Conservation (phyloP, 2,329 filamentous ascomycete genomes). For the Eutypella sp. region DNA sequence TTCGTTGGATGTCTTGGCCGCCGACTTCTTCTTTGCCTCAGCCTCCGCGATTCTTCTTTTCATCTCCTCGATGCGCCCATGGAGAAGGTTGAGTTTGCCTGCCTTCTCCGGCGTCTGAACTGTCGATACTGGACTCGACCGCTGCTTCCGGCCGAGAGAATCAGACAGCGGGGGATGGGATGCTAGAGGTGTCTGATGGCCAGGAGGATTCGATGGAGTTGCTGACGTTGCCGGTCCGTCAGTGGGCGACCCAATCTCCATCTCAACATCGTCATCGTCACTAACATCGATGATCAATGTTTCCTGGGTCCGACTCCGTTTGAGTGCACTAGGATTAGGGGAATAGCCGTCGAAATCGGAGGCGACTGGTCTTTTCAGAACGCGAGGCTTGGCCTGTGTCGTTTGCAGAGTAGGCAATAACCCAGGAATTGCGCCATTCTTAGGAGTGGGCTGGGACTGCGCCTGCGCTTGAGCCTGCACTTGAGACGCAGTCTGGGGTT, state of each 20-base stretch:
- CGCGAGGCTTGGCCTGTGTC: conserved; percentile 21
- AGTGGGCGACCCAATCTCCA: conserved; percentile 58
- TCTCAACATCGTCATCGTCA: conserved; percentile 64
- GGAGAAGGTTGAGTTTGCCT: conserved; percentile 23
- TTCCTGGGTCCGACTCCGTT: conserved; percentile 49
- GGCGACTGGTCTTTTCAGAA: conserved; percentile 57
- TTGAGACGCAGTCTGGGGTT: no score
- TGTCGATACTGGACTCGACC: conserved; percentile 34
- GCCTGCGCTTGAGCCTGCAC: not conserved
- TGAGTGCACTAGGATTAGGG: conserved; percentile 34
- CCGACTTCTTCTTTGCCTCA: conserved; percentile 49
- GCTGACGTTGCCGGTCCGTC: conserved; percentile 32
- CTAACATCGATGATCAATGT: conserved; percentile 79
- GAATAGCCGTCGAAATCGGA: conserved; percentile 63
- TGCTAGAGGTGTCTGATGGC: conserved; percentile 35
- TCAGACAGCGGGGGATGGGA: conserved; percentile 42
- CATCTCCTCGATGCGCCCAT: conserved; percentile 55
- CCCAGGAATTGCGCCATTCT: conserved; percentile 19
- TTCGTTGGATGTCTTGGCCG: conserved; percentile 17
- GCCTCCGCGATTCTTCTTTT: conserved; percentile 54
- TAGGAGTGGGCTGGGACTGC: conserved; percentile 10
- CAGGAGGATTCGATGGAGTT: conserved; percentile 25
- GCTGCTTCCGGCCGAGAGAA: conserved; percentile 32
- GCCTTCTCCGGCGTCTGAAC: conserved; percentile 29
- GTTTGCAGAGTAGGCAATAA: conserved; percentile 16